A percentile compares a stretch with the other conserved stretches of the same genome.
Evolutionary conservation across 2,329 filamentous ascomycete genomes (phyloP).

Genomic region (Chrysoporthe cubensis): DNA sequence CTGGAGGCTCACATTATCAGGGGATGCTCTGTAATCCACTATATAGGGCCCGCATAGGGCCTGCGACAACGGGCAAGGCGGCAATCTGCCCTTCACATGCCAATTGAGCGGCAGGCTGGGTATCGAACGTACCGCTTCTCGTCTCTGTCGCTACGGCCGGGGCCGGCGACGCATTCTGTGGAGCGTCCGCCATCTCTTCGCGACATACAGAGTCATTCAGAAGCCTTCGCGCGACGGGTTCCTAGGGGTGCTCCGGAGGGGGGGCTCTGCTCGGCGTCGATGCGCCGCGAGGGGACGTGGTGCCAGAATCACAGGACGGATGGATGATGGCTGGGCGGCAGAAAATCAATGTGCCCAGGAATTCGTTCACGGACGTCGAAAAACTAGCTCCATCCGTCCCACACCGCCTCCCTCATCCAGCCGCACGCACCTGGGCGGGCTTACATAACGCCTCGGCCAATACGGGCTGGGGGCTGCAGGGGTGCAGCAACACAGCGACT

Average conservation of each 20-base stretch:
- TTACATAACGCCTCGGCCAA: neutral
- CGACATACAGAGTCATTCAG: conserved; percentile 25
- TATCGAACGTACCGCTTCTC: conserved; percentile 26
- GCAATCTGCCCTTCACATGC: conserved; percentile 9
- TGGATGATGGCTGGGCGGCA: conserved; percentile 10
- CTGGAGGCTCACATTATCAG: conserved; percentile 5
- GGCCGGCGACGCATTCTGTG: conserved; percentile 30
- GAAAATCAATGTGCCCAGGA: conserved; percentile 16
- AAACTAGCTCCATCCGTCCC: neutral
- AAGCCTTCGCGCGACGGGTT: neutral
- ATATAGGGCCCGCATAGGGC: neutral
- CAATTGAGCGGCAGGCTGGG: neutral
- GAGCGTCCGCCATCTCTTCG: conserved; percentile 29
- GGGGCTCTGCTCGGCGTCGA: neutral
- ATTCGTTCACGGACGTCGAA: conserved; percentile 7
- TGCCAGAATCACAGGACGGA: neutral
- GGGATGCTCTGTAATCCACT: neutral
- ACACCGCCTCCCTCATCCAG: conserved; percentile 9
- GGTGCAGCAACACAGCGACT: no score
- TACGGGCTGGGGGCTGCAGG: no score
- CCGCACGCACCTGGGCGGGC: neutral
- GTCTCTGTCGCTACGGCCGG: conserved; percentile 28
- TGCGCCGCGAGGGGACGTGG: conserved; percentile 6
- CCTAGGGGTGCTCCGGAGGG: neutral
- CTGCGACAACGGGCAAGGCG: neutral